These are phyloP conservation scores for Apiospora koreana DNA, from an alignment of 2,329 filamentous ascomycete species.

Conservation along the genomic window DNA sequence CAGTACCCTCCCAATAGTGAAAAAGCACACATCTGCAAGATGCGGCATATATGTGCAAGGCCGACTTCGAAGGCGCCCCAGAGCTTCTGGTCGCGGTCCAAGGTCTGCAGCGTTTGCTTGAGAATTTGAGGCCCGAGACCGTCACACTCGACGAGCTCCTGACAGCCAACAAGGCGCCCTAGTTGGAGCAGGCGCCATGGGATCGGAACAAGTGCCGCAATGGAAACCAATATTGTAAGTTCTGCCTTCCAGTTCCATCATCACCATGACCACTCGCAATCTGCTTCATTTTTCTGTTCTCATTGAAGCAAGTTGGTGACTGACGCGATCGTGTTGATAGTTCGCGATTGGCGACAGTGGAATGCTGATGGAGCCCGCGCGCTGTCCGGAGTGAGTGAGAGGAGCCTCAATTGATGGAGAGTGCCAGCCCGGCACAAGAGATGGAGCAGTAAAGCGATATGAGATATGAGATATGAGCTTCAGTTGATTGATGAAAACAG, in stretches of 20 bases:
- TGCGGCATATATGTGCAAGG: conserved; percentile 29
- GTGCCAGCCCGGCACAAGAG: conserved; percentile 50
- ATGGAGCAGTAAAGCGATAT: no score
- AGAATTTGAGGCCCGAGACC: conserved; percentile 49
- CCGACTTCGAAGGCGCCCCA: conserved; percentile 47
- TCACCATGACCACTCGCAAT: neutral
- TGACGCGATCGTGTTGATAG: conserved; percentile 28
- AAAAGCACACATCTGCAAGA: neutral
- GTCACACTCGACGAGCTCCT: conserved; percentile 57
- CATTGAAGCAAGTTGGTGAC: neutral
- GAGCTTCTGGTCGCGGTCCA: conserved; percentile 43
- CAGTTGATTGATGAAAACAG: no score
- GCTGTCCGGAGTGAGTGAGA: conserved; percentile 67
- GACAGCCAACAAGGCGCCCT: conserved; percentile 38
- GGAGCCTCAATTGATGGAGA: conserved; percentile 48
- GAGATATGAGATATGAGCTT: no score
- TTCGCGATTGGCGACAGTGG: conserved; percentile 69
- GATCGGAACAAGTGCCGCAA: conserved; percentile 57
- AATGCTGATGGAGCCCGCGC: conserved; percentile 61
- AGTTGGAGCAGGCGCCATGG: neutral
- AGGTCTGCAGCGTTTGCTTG: conserved; percentile 52
- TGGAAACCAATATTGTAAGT: conserved; percentile 42
- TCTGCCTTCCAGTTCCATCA: neutral
- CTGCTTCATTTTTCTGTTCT: no score
- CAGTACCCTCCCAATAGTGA: no score